A percentile compares a stretch with the other conserved stretches of the same genome.
phyloP scores from a whole-genome alignment of 257 asterid genomes.

The Coffea eugenioides region DNA sequence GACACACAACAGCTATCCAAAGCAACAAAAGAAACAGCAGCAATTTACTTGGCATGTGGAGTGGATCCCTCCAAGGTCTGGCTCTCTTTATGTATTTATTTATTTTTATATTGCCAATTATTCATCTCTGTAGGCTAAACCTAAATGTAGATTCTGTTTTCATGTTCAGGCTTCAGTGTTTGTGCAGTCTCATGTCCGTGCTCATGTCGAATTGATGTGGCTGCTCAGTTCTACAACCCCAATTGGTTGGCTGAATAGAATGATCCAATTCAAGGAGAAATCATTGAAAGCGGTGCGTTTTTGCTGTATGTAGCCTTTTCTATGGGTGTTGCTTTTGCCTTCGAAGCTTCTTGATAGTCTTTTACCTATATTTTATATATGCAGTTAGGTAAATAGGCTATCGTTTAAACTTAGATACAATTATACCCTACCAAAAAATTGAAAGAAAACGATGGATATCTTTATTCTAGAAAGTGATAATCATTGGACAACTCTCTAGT shows the following conservation, averaged over 20 bases:
- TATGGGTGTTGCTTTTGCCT: not conserved
- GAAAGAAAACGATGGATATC: not conserved
- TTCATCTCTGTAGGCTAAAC: slow-evolving; percentile 8
- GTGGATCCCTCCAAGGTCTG: slow-evolving; percentile 84
- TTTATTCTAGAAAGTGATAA: not conserved
- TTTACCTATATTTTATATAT: not conserved
- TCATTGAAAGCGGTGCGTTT: slow-evolving; percentile 77
- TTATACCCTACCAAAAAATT: not conserved
- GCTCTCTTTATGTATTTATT: not conserved
- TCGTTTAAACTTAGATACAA: no score
- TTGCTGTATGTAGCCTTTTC: slow-evolving; percentile 15
- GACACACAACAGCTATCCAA: slow-evolving; percentile 70
- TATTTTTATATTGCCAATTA: not conserved
- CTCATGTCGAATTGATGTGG: slow-evolving; percentile 97
- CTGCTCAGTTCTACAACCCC: slow-evolving; percentile 85
- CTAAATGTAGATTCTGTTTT: slow-evolving; percentile 28
- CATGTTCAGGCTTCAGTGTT: slow-evolving; percentile 83
- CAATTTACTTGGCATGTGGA: slow-evolving; percentile 96
- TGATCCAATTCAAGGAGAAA: slow-evolving; percentile 97
- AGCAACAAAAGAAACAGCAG: slow-evolving; percentile 92
- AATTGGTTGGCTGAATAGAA: slow-evolving; percentile 92
- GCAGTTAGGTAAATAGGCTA: no score
- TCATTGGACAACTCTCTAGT: not conserved
- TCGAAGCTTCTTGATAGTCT: not conserved
- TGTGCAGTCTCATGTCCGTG: slow-evolving; percentile 97